A percentile compares a stretch with the other conserved stretches of the same genome.
phyloP scores from a whole-genome alignment of 2,329 filamentous ascomycete genomes.

The Claviceps citrina region DNA sequence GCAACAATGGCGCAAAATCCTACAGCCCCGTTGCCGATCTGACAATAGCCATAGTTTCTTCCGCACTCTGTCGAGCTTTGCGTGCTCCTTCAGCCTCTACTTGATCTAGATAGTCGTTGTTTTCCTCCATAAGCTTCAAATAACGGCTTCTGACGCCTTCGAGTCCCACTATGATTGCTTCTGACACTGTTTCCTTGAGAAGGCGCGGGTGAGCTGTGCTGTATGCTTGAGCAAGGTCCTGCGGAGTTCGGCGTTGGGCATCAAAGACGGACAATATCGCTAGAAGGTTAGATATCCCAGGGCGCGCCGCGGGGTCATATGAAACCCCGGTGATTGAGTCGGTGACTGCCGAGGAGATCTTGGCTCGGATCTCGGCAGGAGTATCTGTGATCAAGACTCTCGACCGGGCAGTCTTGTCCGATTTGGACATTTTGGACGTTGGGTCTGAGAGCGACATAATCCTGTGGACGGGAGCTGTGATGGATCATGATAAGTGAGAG shows the following conservation, averaged over 20 bases:
- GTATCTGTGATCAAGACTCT: conserved; percentile 71
- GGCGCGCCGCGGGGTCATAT: conserved; percentile 55
- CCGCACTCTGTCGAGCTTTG: conserved; percentile 47
- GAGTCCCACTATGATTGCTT: conserved; percentile 38
- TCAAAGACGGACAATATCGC: conserved; percentile 63
- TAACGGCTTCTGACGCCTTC: conserved; percentile 42
- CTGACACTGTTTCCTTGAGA: conserved; percentile 39
- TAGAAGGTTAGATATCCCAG: conserved; percentile 77
- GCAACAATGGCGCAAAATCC: no score
- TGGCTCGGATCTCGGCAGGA: conserved; percentile 45
- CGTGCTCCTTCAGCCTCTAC: conserved; percentile 42
- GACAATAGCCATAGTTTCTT: conserved; percentile 39
- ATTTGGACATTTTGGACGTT: conserved; percentile 86
- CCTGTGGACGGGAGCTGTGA: conserved; percentile 56
- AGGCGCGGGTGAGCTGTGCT: conserved; percentile 21
- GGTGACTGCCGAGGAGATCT: conserved; percentile 60
- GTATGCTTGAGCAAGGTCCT: conserved; percentile 25
- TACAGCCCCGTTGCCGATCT: conserved; percentile 35
- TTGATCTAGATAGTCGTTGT: conserved; percentile 38
- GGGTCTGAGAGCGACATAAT: conserved; percentile 82
- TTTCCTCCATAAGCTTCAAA: conserved; percentile 29
- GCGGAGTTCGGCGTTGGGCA: conserved; percentile 21
- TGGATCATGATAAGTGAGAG: not conserved
- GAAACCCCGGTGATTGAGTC: conserved; percentile 53
- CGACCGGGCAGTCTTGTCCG: conserved; percentile 52